A percentile compares a stretch with the other conserved stretches of the same genome.
These are phyloP conservation scores for Microdochium paspali DNA, from an alignment of 2,329 filamentous ascomycete genomes.

Conservation along the genomic window DNA sequence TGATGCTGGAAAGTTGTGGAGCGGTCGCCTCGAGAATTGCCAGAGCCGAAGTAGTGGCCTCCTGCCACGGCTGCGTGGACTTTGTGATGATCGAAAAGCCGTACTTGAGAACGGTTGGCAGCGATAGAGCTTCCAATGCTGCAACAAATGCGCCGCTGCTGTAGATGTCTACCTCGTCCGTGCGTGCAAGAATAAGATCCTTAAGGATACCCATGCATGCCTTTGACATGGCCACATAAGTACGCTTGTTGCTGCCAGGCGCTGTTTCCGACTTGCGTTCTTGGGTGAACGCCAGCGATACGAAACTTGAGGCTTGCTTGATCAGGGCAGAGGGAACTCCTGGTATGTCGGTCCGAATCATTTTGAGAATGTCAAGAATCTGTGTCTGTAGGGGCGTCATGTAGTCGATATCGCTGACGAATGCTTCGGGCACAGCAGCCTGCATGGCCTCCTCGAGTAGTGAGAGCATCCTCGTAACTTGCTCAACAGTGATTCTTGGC, in stretches of 20 bases:
- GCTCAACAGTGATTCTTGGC: constrained; percentile 48
- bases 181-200: constrained; percentile 47
- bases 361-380: constrained; percentile 57
- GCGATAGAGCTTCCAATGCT: constrained; percentile 57
- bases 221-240: constrained; percentile 85
- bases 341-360: constrained; percentile 55
- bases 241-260: constrained; percentile 45
- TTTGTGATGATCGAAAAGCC: constrained; percentile 64
- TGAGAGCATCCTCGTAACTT: constrained; percentile 57
- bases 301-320: constrained; percentile 59
- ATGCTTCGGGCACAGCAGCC: constrained; percentile 56
- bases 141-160: constrained; percentile 54
- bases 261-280: constrained; percentile 17
- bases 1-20: constrained; percentile 42
- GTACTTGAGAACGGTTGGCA: constrained; percentile 73
- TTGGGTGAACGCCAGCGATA: constrained; percentile 55
- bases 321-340: constrained; percentile 62
- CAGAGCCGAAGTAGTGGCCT: constrained; percentile 63
- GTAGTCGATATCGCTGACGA: constrained; percentile 64
- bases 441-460: constrained; percentile 65
- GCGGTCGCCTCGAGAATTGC: constrained; percentile 59
- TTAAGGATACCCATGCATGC: constrained; percentile 65
- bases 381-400: constrained; percentile 64
- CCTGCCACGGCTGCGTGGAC: constrained; percentile 65
- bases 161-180: constrained; percentile 58